These are phyloP conservation scores for Silene noctiflora DNA, from an alignment of 179 eudicot species.

Conservation along the genomic window DNA sequence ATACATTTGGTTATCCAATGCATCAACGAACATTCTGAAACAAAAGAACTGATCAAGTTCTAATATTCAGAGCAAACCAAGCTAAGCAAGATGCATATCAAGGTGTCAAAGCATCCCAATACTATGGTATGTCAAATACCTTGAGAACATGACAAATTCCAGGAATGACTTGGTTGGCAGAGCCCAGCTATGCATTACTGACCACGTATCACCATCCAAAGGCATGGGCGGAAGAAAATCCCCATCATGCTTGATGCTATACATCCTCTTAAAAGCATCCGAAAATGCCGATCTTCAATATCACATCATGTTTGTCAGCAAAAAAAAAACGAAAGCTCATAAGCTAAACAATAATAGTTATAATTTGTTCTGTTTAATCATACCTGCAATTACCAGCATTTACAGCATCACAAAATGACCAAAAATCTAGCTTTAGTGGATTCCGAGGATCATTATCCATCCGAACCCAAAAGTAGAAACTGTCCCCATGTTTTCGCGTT, in stretches of 20 bases:
- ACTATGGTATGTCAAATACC: conserved; percentile 40
- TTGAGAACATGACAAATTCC: conserved; percentile 88
- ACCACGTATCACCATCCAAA: conserved; percentile 70
- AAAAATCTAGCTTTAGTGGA: conserved; percentile 65
- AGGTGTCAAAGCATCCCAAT: neutral
- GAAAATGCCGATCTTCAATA: conserved; percentile 64
- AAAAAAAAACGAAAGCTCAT: neutral
- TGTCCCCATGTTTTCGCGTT: conserved; percentile 60
- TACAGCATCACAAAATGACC: conserved; percentile 91
- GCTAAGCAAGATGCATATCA: neutral
- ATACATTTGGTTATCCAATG: conserved; percentile 64
- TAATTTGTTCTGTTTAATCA: conserved; percentile 17
- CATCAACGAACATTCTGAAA: conserved; percentile 87
- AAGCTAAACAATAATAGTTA: neutral
- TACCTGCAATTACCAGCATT: conserved; percentile 98
- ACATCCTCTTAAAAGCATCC: conserved; percentile 69
- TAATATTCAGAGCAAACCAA: neutral
- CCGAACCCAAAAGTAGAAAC: conserved; percentile 83
- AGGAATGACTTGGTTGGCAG: conserved; percentile 81
- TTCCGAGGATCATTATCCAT: conserved; percentile 80
- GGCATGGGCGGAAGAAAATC: conserved; percentile 78
- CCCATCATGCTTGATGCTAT: conserved; percentile 47
- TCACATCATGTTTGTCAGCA: conserved; percentile 12
- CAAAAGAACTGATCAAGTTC: neutral
- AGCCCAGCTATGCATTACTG: conserved; percentile 90